A percentile compares a stretch with the other conserved stretches of the same genome.
phyloP scores from a whole-genome alignment of 1,284 basidiomycete genomes.

The Lignosus rhinocerotis region DNA sequence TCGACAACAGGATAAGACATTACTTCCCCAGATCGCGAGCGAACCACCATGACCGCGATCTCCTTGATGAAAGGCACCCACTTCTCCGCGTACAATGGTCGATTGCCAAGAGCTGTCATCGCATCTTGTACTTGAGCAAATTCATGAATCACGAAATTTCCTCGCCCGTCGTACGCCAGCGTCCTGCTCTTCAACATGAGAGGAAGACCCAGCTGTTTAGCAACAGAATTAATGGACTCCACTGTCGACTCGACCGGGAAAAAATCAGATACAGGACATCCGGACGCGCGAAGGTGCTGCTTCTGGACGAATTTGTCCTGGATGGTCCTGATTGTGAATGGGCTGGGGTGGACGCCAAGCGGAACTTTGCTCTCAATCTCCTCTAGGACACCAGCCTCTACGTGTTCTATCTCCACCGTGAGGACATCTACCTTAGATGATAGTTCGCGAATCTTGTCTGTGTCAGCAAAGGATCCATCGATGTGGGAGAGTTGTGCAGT shows the following conservation, averaged over 20 bases:
- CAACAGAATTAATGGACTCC: slow-evolving; percentile 59
- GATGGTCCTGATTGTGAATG: slow-evolving; percentile 84
- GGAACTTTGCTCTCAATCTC: slow-evolving; percentile 54
- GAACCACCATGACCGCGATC: slow-evolving; percentile 97
- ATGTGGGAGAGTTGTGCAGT: slow-evolving; percentile 62
- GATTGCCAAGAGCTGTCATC: slow-evolving; percentile 63
- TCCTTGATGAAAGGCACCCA: slow-evolving; percentile 92
- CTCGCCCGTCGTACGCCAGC: slow-evolving; percentile 94
- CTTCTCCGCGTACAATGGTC: slow-evolving; percentile 89
- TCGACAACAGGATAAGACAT: slow-evolving; percentile 91
- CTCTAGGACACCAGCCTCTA: slow-evolving; percentile 80
- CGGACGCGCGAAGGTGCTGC: slow-evolving; percentile 62
- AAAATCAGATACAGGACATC: slow-evolving; percentile 79
- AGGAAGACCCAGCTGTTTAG: slow-evolving; percentile 73
- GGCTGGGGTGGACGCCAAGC: slow-evolving; percentile 82
- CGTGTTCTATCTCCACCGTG: slow-evolving; percentile 98
- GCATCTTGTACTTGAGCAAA: slow-evolving; percentile 60
- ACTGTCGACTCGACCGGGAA: slow-evolving; percentile 55
- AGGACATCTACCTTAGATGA: slow-evolving; percentile 85
- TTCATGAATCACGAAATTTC: slow-evolving; percentile 82
- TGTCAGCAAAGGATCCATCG: slow-evolving; percentile 88
- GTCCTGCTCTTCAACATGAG: slow-evolving; percentile 97
- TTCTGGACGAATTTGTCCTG: slow-evolving; percentile 98
- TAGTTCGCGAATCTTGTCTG: slow-evolving; percentile 79
- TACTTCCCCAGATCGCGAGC: slow-evolving; percentile 75